These are phyloP conservation scores for Tilletia indica DNA, from an alignment of 1,284 basidiomycete genomes.

Conservation along the genomic window DNA sequence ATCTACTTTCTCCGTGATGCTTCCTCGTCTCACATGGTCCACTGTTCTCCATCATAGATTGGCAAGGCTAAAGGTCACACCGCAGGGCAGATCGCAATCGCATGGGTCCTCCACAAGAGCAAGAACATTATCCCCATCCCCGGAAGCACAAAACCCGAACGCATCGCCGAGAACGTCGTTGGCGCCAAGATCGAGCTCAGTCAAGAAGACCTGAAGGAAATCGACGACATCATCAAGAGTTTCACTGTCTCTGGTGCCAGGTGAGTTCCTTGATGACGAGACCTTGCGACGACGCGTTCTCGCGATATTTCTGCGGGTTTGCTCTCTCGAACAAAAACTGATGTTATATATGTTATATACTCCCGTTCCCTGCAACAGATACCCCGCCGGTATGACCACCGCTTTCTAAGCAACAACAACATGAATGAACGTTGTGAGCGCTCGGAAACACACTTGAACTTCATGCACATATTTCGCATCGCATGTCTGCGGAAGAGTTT, in stretches of 20 bases:
- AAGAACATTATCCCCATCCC: constrained; percentile 35
- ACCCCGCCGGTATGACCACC: no score
- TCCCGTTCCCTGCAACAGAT: no score
- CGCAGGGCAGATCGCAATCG: constrained; percentile 40
- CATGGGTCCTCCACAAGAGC: constrained; percentile 31
- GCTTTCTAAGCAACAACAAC: no score
- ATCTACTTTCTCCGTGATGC: background rate
- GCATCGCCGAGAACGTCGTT: constrained; percentile 35
- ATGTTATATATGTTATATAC: no score
- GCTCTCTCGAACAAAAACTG: no score
- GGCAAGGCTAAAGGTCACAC: constrained; percentile 38
- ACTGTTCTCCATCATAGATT: constrained; percentile 19
- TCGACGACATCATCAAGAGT: constrained; percentile 36
- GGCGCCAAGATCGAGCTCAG: constrained; percentile 30
- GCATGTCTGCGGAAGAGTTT: no score
- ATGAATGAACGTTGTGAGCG: no score
- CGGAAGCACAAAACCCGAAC: constrained; percentile 34
- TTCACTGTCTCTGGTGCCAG: constrained; percentile 37
- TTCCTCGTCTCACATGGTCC: background rate
- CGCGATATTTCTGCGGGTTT: no score
- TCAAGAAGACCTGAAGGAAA: constrained; percentile 32
- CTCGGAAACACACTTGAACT: no score
- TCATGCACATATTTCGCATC: no score
- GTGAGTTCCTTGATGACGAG: constrained; percentile 13
- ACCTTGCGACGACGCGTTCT: no score